Conservation (phyloP, 257 asterid genomes). For the Perilla frutescens region DNA sequence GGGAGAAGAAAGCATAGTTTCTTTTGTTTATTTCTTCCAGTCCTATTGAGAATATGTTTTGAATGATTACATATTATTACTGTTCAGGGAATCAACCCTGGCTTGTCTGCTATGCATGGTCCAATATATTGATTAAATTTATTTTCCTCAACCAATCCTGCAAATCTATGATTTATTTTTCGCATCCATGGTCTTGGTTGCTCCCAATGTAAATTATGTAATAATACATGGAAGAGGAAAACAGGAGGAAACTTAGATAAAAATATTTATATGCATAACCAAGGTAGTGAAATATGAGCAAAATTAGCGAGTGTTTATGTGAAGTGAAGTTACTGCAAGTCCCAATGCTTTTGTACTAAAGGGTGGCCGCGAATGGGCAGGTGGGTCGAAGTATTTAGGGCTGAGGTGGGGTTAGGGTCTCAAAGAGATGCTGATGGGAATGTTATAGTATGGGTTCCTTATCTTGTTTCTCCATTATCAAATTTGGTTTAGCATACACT, state of each 20-base stretch:
- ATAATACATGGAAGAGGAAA: not conserved
- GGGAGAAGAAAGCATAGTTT: not conserved
- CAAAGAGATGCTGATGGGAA: not conserved
- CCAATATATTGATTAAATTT: not conserved
- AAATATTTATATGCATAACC: not conserved
- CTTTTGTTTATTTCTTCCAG: not conserved
- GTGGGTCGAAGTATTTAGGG: not conserved
- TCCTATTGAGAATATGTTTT: not conserved
- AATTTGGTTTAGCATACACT: not conserved
- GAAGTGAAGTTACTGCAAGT: not conserved
- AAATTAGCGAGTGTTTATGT: not conserved
- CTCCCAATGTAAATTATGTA: not conserved
- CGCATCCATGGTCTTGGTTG: constrained; percentile 13
- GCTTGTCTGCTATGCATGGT: not conserved
- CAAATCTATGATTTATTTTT: constrained; percentile 11
- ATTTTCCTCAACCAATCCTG: not conserved
- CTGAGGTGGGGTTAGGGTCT: not conserved
- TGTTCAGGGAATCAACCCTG: not conserved
- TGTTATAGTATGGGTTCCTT: not conserved
- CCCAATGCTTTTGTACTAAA: not conserved
- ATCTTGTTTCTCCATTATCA: not conserved
- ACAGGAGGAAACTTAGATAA: not conserved
- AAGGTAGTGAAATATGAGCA: not conserved
- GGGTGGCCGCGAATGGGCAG: not conserved
- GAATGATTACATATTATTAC: not conserved